Evolutionary conservation across 2,329 filamentous ascomycete genomes (phyloP).

Genomic region (Fusarium acutatum): DNA sequence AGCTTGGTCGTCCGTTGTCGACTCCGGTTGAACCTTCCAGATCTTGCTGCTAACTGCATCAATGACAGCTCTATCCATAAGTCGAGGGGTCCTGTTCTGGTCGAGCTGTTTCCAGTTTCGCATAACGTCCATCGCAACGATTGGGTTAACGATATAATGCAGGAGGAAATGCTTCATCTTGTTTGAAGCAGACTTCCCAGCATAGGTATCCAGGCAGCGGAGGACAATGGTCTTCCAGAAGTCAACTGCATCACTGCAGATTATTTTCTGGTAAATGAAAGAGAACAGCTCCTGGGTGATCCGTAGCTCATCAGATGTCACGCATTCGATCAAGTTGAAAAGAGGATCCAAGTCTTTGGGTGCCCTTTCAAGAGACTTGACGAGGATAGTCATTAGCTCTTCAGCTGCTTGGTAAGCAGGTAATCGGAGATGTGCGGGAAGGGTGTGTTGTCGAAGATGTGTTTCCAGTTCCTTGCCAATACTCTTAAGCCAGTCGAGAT

Average conservation of each 20-base stretch:
- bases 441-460: slow-evolving; percentile 73
- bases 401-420: slow-evolving; percentile 90
- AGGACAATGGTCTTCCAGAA: slow-evolving; percentile 85
- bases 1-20: slow-evolving; percentile 81
- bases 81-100: slow-evolving; percentile 66
- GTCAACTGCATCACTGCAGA: slow-evolving; percentile 83
- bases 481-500: slow-evolving; percentile 66
- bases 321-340: slow-evolving; percentile 82
- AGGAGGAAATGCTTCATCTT: slow-evolving; percentile 93
- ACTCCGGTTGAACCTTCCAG: slow-evolving; percentile 88
- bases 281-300: slow-evolving; percentile 77
- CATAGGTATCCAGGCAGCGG: slow-evolving; percentile 88
- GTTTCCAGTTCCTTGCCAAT: slow-evolving; percentile 82
- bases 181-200: slow-evolving; percentile 79
- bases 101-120: slow-evolving; percentile 74
- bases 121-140: slow-evolving; percentile 96
- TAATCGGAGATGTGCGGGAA: slow-evolving; percentile 78
- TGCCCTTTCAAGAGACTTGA: slow-evolving; percentile 78
- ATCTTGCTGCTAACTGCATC: slow-evolving; percentile 91
- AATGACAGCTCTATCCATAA: slow-evolving; percentile 88
- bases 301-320: slow-evolving; percentile 85
- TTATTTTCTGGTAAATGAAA: slow-evolving; percentile 86
- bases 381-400: slow-evolving; percentile 85
- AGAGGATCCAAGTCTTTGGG: slow-evolving; percentile 83
- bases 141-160: slow-evolving; percentile 92